Conservation (phyloP, 306 rosid genomes). For the Vicia faba region DNA sequence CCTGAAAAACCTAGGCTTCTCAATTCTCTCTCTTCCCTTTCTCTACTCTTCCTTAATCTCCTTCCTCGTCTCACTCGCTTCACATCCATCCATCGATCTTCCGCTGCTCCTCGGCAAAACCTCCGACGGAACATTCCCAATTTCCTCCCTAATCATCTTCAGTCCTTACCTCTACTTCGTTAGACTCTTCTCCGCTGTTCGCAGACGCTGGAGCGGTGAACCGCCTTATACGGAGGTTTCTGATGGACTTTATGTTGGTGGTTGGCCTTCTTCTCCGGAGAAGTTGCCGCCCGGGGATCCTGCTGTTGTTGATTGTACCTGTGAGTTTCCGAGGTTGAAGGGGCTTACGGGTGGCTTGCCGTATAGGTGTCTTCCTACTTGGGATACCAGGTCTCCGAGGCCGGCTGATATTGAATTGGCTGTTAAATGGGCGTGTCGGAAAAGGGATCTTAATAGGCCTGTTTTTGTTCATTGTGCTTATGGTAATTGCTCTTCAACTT, state of each 20-base stretch:
- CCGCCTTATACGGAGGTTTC: slow-evolving; percentile 55
- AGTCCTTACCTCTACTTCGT: slow-evolving; percentile 77
- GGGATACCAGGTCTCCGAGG: slow-evolving; percentile 85
- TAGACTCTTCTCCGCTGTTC: slow-evolving; percentile 59
- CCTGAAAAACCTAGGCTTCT: slow-evolving; percentile 51
- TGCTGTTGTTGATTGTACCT: slow-evolving; percentile 84
- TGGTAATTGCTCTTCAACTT: slow-evolving; percentile 45
- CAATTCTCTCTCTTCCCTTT: slow-evolving; percentile 58
- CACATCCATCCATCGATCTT: slow-evolving; percentile 71
- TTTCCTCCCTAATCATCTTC: slow-evolving; percentile 60
- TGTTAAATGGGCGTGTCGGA: slow-evolving; percentile 74
- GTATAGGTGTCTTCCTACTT: slow-evolving; percentile 76
- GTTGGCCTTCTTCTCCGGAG: slow-evolving; percentile 77
- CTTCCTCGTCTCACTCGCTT: slow-evolving; percentile 62
- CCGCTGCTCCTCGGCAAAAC: slow-evolving; percentile 76
- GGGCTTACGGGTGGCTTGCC: slow-evolving; percentile 49
- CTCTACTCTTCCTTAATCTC: slow-evolving; percentile 67
- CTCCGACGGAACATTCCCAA: slow-evolving; percentile 74
- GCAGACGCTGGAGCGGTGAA: slow-evolving; percentile 65
- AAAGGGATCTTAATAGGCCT: slow-evolving; percentile 68
- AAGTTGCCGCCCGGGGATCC: slow-evolving; percentile 81
- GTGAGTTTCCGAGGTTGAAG: slow-evolving; percentile 71
- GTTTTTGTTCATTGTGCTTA: slow-evolving; percentile 90
- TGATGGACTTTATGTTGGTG: slow-evolving; percentile 84
- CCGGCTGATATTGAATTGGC: slow-evolving; percentile 70